Conservation (phyloP, 1,139 yeast genomes). For the Pneumocystis wakefieldiae region DNA sequence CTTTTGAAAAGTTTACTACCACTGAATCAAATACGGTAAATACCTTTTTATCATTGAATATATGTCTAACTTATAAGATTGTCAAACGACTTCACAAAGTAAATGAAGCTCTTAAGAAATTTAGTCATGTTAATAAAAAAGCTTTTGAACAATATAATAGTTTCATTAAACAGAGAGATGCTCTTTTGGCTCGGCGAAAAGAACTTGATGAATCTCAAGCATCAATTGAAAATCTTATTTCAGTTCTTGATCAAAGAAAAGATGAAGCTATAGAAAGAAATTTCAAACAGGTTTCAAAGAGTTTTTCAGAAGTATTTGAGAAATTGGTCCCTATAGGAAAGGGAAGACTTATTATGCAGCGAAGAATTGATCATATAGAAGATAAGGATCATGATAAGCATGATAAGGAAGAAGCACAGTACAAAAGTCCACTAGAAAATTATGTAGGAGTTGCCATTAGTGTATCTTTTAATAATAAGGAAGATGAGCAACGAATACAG, state of each 20-base stretch:
- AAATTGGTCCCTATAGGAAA: conserved; percentile 70
- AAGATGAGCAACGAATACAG: conserved; percentile 73
- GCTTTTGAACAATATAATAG: conserved; percentile 74
- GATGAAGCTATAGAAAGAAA: conserved; percentile 70
- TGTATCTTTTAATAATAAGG: conserved; percentile 79
- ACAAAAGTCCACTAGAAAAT: conserved; percentile 32
- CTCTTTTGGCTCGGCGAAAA: conserved; percentile 44
- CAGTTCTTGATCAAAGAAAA: conserved; percentile 61
- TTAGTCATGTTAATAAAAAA: conserved; percentile 71
- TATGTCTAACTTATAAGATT: conserved; percentile 19
- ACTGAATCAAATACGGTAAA: conserved; percentile 32
- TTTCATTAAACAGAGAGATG: conserved; percentile 60
- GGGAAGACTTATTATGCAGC: conserved; percentile 58
- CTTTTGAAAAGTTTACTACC: conserved; percentile 39
- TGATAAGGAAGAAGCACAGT: conserved; percentile 18
- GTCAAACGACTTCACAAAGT: conserved; percentile 41
- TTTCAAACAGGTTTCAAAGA: conserved; percentile 58
- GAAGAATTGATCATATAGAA: conserved; percentile 19
- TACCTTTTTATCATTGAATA: not conserved
- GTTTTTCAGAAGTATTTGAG: conserved; percentile 62
- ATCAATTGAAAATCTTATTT: conserved; percentile 60
- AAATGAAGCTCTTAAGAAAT: conserved; percentile 45
- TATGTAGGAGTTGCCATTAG: conserved; percentile 74
- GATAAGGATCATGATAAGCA: conserved; percentile 18
- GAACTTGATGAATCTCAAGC: conserved; percentile 58